Conservation (phyloP, 2,329 filamentous ascomycete genomes). For the Trichoderma sp. region DNA sequence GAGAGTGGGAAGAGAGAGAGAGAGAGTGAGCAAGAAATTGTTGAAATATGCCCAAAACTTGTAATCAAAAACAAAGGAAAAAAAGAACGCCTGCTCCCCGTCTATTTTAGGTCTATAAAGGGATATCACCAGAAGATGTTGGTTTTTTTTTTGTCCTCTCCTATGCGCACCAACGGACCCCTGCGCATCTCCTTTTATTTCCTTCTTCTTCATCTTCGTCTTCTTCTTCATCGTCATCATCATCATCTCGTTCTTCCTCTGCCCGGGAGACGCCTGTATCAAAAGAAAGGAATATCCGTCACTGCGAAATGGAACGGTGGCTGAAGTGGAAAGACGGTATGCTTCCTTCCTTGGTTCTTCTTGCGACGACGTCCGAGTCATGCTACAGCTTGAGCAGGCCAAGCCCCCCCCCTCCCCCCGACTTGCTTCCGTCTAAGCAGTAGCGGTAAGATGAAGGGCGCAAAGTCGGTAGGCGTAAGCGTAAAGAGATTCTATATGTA, state of each 20-base stretch:
- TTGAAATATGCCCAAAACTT: background rate
- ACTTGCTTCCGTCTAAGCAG: background rate
- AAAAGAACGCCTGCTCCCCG: slow-evolving; percentile 11
- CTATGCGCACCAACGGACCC: background rate
- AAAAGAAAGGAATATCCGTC: background rate
- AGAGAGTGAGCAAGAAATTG: background rate
- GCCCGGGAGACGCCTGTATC: background rate
- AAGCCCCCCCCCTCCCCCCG: background rate
- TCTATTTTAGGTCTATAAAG: slow-evolving; percentile 19
- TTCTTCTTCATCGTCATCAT: background rate
- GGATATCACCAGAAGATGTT: slow-evolving; percentile 18
- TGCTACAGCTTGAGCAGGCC: slow-evolving; percentile 8
- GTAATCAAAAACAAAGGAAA: background rate
- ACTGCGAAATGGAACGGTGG: background rate
- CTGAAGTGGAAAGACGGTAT: background rate
- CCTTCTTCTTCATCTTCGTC: background rate
- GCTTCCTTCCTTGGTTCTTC: background rate
- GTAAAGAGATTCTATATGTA: background rate
- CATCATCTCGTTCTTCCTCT: background rate
- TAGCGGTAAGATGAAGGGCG: slow-evolving; percentile 4
- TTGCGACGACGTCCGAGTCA: slow-evolving; percentile 10
- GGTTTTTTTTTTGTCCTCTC: background rate
- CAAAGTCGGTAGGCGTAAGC: slow-evolving; percentile 2
- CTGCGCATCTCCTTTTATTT: slow-evolving; percentile 1
- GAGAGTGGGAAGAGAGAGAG: background rate